Evolutionary conservation across 441 rosid species (phyloP).

Genomic region (Arabidopsis lyrata): DNA sequence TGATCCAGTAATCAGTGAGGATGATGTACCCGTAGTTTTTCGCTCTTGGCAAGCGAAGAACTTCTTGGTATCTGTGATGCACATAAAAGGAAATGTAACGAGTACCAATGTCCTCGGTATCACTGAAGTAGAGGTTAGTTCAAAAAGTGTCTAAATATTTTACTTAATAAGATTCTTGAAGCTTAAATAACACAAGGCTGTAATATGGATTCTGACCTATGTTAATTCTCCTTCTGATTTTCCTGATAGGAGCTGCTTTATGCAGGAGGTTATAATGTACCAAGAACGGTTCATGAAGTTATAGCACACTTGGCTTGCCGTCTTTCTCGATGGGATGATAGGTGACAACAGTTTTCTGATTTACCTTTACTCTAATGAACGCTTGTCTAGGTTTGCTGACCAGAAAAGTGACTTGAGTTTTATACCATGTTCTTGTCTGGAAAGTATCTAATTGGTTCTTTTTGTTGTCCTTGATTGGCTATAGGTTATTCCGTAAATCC

Average conservation of each 20-base stretch:
- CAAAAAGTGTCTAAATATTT: constrained; percentile 16
- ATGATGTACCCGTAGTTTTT: constrained; percentile 89
- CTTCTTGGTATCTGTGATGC: constrained; percentile 80
- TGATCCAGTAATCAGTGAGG: constrained; percentile 88
- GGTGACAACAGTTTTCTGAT: constrained; percentile 50
- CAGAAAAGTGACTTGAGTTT: background rate
- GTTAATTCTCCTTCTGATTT: background rate
- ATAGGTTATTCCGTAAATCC: constrained; percentile 87
- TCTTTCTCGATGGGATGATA: constrained; percentile 95
- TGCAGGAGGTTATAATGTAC: constrained; percentile 83
- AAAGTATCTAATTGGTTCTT: background rate
- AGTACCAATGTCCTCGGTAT: constrained; percentile 72
- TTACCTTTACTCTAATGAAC: constrained; percentile 8
- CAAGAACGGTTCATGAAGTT: constrained; percentile 91
- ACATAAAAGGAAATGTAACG: constrained; percentile 69
- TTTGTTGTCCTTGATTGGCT: constrained; percentile 27
- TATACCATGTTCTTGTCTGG: background rate
- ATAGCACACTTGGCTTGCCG: constrained; percentile 82
- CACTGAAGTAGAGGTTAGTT: constrained; percentile 91
- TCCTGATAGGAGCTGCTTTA: constrained; percentile 73
- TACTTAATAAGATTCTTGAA: constrained; percentile 21
- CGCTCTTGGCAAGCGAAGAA: constrained; percentile 98
- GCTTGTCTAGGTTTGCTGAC: constrained; percentile 2
- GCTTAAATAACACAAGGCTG: background rate
- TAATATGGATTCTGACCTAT: background rate